Base-by-base conservation (phyloP, 2,329 filamentous ascomycete genomes). In the Chalaropsis thielavioides region DNA sequence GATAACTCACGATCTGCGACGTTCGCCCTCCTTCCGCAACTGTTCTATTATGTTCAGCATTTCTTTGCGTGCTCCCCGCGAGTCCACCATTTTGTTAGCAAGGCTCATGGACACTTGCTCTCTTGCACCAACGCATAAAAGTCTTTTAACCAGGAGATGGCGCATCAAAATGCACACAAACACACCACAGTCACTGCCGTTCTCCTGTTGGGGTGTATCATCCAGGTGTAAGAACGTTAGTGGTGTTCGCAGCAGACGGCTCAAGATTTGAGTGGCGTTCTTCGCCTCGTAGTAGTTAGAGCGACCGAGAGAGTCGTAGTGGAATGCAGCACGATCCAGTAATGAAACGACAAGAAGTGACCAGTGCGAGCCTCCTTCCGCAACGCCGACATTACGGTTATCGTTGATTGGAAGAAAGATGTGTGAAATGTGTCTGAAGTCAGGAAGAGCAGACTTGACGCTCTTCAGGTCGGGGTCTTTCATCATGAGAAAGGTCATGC, bases 401-500 rank as follows among this genome's bases (percentile, higher is more conserved):
- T 99, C 92, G 75, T 96, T 97, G 73, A 99, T 87, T 22, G 94
- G 94, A 2, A 99, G 83, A 77, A 99, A 99, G 70, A 96, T 87
- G 75, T 99, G 94, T 3, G 92, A 95, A 51, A 89, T 88, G 64
- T 81, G 81, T 44, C 77, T 78, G 75, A 97, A 95, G 73, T 94
- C 80, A 5, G 92, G 92, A 0, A 97, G 82, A 0, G 88, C 90
- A 68, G 84, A 81, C 69, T 81, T 79, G 44, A 85, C 77, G 41
- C 76, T 76, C 61, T 79, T 75, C 44, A 81, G 78, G 66, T 85
- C 79, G 67, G 78, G 78, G 17, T 83, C 88, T 73, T 90, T 87
- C 79, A 94, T 88, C 68, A 97, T 83, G 75, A 97, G 85, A 74
- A 94, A 95, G 64, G 89, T 87, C 89, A 97, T 95, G 71, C 87